phyloP scores from a whole-genome alignment of 306 rosid species.

The Quercus robur region DNA sequence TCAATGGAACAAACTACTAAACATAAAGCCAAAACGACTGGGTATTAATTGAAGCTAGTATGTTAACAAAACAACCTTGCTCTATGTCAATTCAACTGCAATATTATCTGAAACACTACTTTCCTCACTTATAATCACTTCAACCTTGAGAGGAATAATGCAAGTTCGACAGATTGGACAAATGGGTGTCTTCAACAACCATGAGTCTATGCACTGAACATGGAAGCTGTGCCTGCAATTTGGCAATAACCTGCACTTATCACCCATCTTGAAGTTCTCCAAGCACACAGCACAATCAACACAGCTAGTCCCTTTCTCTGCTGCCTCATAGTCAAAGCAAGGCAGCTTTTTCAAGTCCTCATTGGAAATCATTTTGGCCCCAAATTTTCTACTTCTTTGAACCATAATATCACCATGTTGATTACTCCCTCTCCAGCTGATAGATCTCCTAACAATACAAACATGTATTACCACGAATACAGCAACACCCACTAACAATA shows the following conservation, averaged over 20 bases:
- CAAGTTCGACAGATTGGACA: constrained; percentile 48
- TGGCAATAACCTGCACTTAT: constrained; percentile 45
- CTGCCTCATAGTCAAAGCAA: constrained; percentile 33
- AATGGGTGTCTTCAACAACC: constrained; percentile 42
- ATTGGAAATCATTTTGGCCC: constrained; percentile 21
- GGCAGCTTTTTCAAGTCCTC: constrained; percentile 48
- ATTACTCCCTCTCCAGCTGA: constrained; percentile 8
- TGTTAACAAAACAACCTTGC: background rate
- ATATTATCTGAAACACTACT: constrained; percentile 2
- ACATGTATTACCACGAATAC: constrained; percentile 54
- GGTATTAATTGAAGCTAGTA: too few species aligned
- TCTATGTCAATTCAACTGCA: constrained; percentile 13
- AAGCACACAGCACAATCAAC: constrained; percentile 49
- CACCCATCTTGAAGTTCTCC: constrained; percentile 44
- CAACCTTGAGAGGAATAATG: constrained; percentile 18
- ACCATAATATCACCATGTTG: constrained; percentile 5
- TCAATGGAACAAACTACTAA: too few species aligned
- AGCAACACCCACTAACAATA: constrained; percentile 58
- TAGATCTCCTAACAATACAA: constrained; percentile 33
- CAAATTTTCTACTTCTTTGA: constrained; percentile 14
- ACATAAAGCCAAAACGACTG: too few species aligned
- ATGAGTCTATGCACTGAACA: constrained; percentile 40
- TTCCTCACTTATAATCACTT: constrained; percentile 20
- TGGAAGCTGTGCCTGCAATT: constrained; percentile 48
- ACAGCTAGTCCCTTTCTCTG: constrained; percentile 4